Base-by-base conservation (phyloP, 148 eudicot species). In the Chenopodium quinoa region DNA sequence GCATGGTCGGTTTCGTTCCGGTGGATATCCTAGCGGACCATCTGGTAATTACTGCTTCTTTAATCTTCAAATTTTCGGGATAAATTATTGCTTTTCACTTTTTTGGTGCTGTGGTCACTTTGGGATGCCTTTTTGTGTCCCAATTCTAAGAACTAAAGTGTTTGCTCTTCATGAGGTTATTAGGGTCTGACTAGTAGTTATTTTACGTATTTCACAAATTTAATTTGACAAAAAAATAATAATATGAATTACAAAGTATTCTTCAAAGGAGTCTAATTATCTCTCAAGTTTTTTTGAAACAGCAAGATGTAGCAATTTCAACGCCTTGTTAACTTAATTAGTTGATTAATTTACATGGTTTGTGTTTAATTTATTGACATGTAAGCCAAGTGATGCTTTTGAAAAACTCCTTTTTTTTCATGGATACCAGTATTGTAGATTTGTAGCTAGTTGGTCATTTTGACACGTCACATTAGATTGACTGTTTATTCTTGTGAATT, bases 1-100 rank as follows among this genome's bases (percentile, higher is more conserved):
- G 77, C 94, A 88, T 88, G 98, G 99, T 80, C 92, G 99, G 71
- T 91, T 82, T 73, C 97, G 98, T 47, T 79, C 85, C 80, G 98
- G 95, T 83, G 94, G 97, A 52, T 94, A 85, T 88, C 97, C 88
- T 66, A 89, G 95, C 82, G 97, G 92, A 74, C 86, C 84, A 48
- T 85, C 92, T 80, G 93, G 91, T 91, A 92, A 78, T 78, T 37
- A 14, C 58, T 29, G 23, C 16, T 63, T 25, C 67, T 48, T 79
- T 5, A 23, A 58, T 10, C 19, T 77, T 66, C 19, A 31, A 56
- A 19, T 3, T 46, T 67, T 27, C n/a, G 2, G 5, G 29, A 23
- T 66, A 66, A 37, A 16, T 14, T 4, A 17, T 14, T 54, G 1
- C 56, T 32, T n/a, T 48, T 27, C 63, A 7, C 4, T 44, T 9